Evolutionary conservation across 257 asterid genomes (phyloP).

Genomic region (Ligustrum vulgare): DNA sequence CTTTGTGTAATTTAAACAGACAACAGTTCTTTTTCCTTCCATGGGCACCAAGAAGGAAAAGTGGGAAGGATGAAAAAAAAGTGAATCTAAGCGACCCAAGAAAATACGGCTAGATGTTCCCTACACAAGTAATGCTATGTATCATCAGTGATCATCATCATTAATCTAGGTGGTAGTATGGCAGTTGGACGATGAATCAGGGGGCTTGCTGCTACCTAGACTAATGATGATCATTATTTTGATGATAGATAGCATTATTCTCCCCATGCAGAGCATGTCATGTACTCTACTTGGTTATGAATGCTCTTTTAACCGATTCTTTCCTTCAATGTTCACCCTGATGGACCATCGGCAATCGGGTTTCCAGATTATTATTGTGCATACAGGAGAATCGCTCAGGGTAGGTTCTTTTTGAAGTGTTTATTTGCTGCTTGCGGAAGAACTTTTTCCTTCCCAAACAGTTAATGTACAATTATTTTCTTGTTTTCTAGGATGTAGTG

Average conservation of each 20-base stretch:
- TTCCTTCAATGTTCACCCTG: constrained; percentile 8
- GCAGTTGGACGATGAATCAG: too few species aligned
- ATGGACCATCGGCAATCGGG: constrained; percentile 21
- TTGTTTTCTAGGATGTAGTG: neutral
- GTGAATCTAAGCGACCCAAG: too few species aligned
- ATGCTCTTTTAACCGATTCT: neutral
- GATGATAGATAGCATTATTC: neutral
- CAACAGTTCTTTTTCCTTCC: neutral
- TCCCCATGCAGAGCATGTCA: neutral
- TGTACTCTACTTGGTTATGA: neutral
- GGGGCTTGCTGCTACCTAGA: too few species aligned
- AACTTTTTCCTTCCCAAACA: constrained; percentile 1
- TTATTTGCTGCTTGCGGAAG: neutral
- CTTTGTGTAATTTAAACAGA: neutral
- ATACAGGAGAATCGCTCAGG: neutral
- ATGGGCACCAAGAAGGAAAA: neutral
- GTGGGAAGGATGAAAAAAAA: neutral
- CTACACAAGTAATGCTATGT: too few species aligned
- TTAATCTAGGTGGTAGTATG: too few species aligned
- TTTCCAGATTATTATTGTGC: constrained; percentile 16
- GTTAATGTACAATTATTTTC: neutral
- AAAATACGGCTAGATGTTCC: too few species aligned
- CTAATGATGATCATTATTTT: too few species aligned
- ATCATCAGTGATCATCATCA: too few species aligned
- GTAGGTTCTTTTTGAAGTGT: neutral